Evolutionary conservation across 495 filamentous ascomycete genomes (phyloP).

Genomic region (Neurospora sp.): DNA sequence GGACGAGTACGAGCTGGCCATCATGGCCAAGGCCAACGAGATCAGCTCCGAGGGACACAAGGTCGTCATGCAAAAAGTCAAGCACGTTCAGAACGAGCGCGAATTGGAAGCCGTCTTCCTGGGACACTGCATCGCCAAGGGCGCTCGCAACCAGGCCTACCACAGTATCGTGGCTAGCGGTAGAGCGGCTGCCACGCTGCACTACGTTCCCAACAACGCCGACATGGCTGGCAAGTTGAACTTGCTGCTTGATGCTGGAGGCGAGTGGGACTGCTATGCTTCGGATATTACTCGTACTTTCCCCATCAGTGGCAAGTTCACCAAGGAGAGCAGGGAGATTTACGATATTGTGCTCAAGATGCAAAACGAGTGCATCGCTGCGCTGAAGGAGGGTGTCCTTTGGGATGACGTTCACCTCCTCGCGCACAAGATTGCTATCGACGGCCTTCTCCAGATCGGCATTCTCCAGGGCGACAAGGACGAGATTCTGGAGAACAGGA

Average conservation of each 20-base stretch:
- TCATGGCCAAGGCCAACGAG: conserved; percentile 73
- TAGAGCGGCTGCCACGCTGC: conserved; percentile 69
- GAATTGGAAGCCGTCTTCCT: conserved; percentile 76
- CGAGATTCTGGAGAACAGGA: conserved; percentile 62
- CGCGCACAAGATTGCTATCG: conserved; percentile 74
- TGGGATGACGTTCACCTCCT: conserved; percentile 78
- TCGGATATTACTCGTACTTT: conserved; percentile 87
- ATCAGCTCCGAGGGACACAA: conserved; percentile 70
- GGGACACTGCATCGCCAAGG: conserved; percentile 61
- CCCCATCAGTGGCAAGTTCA: conserved; percentile 70
- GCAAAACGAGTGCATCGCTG: conserved; percentile 66
- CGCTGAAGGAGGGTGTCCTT: conserved; percentile 62
- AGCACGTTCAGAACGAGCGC: conserved; percentile 61
- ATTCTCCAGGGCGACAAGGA: conserved; percentile 59
- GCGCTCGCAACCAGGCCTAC: conserved; percentile 72
- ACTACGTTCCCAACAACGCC: conserved; percentile 74
- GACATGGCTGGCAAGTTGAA: conserved; percentile 57
- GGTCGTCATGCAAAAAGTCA: conserved; percentile 55
- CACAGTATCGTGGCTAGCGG: conserved; percentile 74
- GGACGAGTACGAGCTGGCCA: conserved; percentile 73
- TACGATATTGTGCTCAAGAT: conserved; percentile 83
- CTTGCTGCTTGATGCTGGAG: conserved; percentile 75
- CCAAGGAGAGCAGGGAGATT: conserved; percentile 58
- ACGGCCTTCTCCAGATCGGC: conserved; percentile 64
- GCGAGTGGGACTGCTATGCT: conserved; percentile 71